phyloP scores from a whole-genome alignment of 768 basidiomycete genomes.

The Tephrocybe sp. region DNA sequence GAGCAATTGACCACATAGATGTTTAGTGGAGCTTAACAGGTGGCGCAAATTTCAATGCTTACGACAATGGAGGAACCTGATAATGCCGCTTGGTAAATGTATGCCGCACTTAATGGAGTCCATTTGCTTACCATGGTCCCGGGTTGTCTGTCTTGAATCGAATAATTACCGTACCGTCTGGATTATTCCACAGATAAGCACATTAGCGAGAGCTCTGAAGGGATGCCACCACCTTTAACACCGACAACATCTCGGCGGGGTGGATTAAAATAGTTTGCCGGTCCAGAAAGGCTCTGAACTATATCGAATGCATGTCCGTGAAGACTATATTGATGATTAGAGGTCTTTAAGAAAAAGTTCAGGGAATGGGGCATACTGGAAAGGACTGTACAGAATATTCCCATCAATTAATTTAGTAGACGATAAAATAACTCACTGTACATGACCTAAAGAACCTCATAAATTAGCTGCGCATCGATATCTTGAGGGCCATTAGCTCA shows the following conservation, averaged over 20 bases:
- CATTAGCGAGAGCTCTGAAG: background rate
- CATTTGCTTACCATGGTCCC: background rate
- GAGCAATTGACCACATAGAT: background rate
- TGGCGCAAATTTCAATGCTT: background rate
- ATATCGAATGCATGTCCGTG: constrained; percentile 29
- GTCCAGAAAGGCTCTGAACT: constrained; percentile 19
- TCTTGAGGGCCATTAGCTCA: constrained; percentile 3
- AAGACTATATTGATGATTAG: constrained; percentile 8
- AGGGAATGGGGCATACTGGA: background rate
- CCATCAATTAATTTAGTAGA: background rate
- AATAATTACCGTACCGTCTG: background rate
- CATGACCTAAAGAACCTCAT: background rate
- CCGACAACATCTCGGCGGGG: constrained; percentile 26
- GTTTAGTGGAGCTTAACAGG: background rate
- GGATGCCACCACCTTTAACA: constrained; percentile 3
- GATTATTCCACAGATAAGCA: background rate
- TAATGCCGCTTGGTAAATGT: background rate
- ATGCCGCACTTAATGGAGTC: background rate
- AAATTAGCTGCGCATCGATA: too few relatives aligned
- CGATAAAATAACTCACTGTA: background rate
- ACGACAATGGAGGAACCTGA: background rate
- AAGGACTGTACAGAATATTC: background rate
- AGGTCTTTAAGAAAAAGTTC: background rate
- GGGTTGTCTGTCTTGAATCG: background rate
- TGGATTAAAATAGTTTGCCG: constrained; percentile 21